Base-by-base conservation (phyloP, 208 protist species). In the Trypanosoma melophagium region DNA sequence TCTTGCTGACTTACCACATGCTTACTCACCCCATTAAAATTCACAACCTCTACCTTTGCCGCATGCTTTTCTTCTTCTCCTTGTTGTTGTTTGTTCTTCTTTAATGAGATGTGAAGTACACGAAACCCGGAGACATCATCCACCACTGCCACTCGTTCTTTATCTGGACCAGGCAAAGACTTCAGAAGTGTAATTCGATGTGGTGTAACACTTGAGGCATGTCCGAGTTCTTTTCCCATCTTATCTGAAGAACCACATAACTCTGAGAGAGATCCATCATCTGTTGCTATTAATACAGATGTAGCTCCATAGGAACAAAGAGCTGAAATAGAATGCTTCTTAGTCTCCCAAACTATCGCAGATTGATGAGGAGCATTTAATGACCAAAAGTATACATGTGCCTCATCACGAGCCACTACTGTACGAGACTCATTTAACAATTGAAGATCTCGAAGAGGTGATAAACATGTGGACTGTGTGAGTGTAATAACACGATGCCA, bases 311-410 rank as follows among this genome's bases (percentile, higher is more conserved):
- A 88, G 42, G 68, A 55, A 61, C 83, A 81, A n/a, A 95, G 41
- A 40, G 86, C 82, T 5, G 79, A 91, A 25, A 93, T 47, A 57
- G 42, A 14, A 12, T n/a, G 22, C 12, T 42, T 7, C 19, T 41
- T 22, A 3, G 69, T 50, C 16, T 56, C 25, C 69, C 52, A 62
- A 19, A 55, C 45, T 40, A 49, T 9, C 17, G 71, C 52, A 17
- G 53, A 47, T 16, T 21, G 40, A n/a, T 70, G 47, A n/a, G 74
- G 64, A 12, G 60, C 53, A 13, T 56, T 71, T 22, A 95, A 54
- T 10, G 72, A 61, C 87, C 89, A 95, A 28, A 90, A 71, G 61
- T 84, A 92, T 19, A 95, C 77, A 8, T 69, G 73, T 19, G 57
- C 42, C 4, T 21, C 57, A 35, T 79, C 69, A 56, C 66, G 75